Percentiles rank a stretch among this genome's conserved stretches.
Evolutionary conservation across 805 yeast species (phyloP).

Genomic region (Saccharomycopsis sp.): DNA sequence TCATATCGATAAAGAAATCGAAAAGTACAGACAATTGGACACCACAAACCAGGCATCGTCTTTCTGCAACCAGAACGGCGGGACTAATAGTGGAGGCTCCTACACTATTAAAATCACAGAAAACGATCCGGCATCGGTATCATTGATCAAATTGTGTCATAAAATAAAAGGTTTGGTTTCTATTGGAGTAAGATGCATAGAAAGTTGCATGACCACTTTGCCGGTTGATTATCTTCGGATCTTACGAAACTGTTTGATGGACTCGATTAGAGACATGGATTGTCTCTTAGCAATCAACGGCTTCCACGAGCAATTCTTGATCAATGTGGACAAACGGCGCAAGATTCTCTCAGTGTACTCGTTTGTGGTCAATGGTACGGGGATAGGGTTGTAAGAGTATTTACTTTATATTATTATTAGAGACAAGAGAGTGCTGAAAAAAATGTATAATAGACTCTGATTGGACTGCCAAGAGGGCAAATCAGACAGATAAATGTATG

Average conservation of each 20-base stretch:
- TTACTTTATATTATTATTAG: too few species aligned
- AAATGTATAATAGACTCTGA: not conserved
- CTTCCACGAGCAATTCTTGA: conserved; percentile 7
- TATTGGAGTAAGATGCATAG: conserved; percentile 11
- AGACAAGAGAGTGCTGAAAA: too few species aligned
- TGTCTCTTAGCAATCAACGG: conserved; percentile 13
- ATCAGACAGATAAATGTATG: not conserved
- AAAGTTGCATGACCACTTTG: conserved; percentile 15
- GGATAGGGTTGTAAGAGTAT: conserved; percentile 11
- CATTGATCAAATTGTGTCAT: conserved; percentile 10
- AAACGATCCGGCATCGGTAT: not conserved
- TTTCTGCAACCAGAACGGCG: not conserved
- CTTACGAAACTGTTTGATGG: conserved; percentile 17
- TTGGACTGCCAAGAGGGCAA: not conserved
- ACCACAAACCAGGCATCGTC: not conserved
- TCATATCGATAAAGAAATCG: conserved; percentile 8
- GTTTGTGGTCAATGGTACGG: conserved; percentile 13
- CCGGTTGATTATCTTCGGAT: conserved; percentile 18
- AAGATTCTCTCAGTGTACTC: conserved; percentile 11
- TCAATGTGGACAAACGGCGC: conserved; percentile 13
- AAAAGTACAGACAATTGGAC: conserved; percentile 1
- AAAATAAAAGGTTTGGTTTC: conserved; percentile 9
- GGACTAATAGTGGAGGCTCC: not conserved
- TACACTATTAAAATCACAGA: not conserved
- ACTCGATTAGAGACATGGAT: conserved; percentile 19